Evolutionary conservation across 495 filamentous ascomycete genomes (phyloP).

Genomic region (Hypoxylon rickii): DNA sequence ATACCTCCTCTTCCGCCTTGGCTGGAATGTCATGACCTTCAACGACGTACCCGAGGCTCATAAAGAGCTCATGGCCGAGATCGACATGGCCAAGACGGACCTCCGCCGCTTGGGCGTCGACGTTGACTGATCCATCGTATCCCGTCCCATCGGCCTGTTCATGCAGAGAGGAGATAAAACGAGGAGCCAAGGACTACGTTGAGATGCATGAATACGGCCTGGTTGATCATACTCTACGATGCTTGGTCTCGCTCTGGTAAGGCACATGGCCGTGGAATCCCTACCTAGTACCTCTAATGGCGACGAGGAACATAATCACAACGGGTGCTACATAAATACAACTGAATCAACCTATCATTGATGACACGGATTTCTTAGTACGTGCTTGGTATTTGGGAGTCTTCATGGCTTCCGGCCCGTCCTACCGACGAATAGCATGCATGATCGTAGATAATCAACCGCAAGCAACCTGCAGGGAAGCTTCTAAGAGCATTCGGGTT

Average conservation of each 20-base stretch:
- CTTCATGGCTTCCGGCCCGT: background rate
- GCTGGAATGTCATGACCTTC: conserved; percentile 91
- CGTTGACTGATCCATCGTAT: conserved; percentile 67
- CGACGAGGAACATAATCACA: no score
- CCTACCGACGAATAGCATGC: no score
- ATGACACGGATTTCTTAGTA: background rate
- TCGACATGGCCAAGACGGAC: conserved; percentile 69
- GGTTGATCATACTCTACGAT: no score
- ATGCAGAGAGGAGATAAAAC: no score
- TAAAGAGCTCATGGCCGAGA: conserved; percentile 83
- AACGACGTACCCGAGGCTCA: conserved; percentile 93
- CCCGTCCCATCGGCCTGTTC: no score
- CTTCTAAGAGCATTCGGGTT: no score
- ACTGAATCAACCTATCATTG: background rate
- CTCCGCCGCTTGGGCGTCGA: conserved; percentile 70
- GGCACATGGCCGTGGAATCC: no score
- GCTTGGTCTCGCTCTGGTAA: no score
- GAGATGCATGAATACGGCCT: no score
- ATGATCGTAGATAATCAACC: no score
- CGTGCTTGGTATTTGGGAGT: background rate
- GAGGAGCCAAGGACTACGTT: no score
- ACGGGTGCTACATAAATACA: background rate
- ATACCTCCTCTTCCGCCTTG: conserved; percentile 89
- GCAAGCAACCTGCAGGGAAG: no score
- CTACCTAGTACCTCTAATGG: background rate